A percentile compares a stretch with the other conserved stretches of the same genome.
These are phyloP conservation scores for Acanthochlamys bracteata DNA, from an alignment of 106 monocot genomes.

Conservation along the genomic window DNA sequence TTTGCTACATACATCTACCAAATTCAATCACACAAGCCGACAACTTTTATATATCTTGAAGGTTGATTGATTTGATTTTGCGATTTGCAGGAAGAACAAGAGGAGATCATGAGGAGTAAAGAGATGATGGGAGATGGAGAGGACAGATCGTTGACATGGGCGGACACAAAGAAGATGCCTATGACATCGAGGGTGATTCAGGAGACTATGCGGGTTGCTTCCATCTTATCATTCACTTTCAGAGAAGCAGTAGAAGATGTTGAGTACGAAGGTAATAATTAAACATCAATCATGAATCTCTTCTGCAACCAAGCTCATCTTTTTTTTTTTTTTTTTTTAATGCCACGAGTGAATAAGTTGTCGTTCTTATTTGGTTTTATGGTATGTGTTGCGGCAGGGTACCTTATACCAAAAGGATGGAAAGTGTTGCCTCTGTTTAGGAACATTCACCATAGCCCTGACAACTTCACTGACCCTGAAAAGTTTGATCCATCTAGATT, in stretches of 20 bases:
- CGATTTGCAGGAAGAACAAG: conserved; percentile 70
- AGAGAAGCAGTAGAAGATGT: conserved; percentile 90
- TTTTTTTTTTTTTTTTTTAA: too few relatives aligned
- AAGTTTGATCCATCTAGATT: conserved; percentile 94
- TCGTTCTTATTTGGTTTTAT: too few relatives aligned
- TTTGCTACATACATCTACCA: neutral
- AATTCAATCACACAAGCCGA: too few relatives aligned
- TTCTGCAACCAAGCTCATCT: neutral
- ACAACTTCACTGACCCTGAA: conserved; percentile 72
- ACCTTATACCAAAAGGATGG: conserved; percentile 97
- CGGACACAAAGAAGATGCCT: conserved; percentile 69
- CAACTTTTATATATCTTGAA: too few relatives aligned
- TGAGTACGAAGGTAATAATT: conserved; percentile 53
- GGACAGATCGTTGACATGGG: conserved; percentile 46
- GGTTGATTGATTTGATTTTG: neutral
- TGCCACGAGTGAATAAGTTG: too few relatives aligned
- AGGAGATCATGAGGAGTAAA: conserved; percentile 51
- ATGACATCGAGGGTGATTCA: conserved; percentile 78
- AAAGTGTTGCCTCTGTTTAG: conserved; percentile 89
- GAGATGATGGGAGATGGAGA: conserved; percentile 11
- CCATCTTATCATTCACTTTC: conserved; percentile 87
- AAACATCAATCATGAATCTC: neutral
- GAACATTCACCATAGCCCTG: conserved; percentile 86
- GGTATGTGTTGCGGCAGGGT: conserved; percentile 34
- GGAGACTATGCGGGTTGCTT: conserved; percentile 84